phyloP scores from a whole-genome alignment of 2,329 filamentous ascomycete species.

The Dactylellina leptospora region DNA sequence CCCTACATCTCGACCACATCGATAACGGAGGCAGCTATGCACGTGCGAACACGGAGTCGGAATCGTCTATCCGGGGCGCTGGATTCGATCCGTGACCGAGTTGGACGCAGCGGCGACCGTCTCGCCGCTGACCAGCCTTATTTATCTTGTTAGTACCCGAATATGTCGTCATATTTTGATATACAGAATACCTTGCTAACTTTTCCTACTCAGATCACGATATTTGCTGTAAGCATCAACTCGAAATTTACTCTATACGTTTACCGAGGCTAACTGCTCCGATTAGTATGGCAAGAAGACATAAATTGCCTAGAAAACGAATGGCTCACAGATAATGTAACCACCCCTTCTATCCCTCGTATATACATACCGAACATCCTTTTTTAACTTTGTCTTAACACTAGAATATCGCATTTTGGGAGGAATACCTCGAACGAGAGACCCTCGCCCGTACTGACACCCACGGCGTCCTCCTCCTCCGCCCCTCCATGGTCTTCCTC shows the following conservation, averaged over 20 bases:
- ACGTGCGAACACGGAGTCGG: slow-evolving; percentile 36
- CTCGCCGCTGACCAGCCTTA: slow-evolving; percentile 71
- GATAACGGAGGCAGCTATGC: slow-evolving; percentile 31
- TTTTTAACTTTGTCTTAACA: neutral
- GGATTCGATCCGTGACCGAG: slow-evolving; percentile 36
- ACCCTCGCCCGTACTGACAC: slow-evolving; percentile 80
- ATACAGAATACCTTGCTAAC: neutral
- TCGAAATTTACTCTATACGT: neutral
- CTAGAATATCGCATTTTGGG: slow-evolving; percentile 95
- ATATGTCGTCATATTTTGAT: no score
- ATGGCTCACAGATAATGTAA: slow-evolving; percentile 95
- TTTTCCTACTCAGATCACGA: slow-evolving; percentile 67
- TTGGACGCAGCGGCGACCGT: slow-evolving; percentile 30
- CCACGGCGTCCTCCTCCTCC: slow-evolving; percentile 83
- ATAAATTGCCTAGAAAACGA: slow-evolving; percentile 87
- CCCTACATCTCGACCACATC: slow-evolving; percentile 31
- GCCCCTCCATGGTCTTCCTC: slow-evolving; percentile 85
- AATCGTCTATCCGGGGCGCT: slow-evolving; percentile 36
- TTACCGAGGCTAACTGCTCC: slow-evolving; percentile 9
- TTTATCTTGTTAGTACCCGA: slow-evolving; percentile 73
- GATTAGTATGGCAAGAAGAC: slow-evolving; percentile 83
- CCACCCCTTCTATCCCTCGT: slow-evolving; percentile 58
- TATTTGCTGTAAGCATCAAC: slow-evolving; percentile 68
- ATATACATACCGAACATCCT: slow-evolving; percentile 2
- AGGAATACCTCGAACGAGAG: slow-evolving; percentile 94